phyloP scores from a whole-genome alignment of 139 green algal genomes.

The Tetradesmus obliquus region DNA sequence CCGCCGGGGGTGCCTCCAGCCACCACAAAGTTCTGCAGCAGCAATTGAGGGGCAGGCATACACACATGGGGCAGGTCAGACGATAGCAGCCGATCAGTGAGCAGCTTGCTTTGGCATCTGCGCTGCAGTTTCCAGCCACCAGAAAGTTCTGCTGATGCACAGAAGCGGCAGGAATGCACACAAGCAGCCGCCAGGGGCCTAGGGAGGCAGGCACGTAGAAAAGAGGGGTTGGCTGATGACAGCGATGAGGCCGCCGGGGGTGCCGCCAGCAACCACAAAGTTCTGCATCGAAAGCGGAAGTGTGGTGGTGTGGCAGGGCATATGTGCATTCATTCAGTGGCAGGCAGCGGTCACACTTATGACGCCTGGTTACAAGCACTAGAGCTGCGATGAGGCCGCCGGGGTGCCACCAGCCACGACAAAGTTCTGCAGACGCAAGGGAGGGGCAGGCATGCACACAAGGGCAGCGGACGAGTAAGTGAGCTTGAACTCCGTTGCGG shows the following conservation, averaged over 20 bases:
- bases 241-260: constrained; percentile 20
- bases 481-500: no score
- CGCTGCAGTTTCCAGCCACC: no score
- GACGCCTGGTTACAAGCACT: not conserved
- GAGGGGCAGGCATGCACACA: not conserved
- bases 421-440: constrained; percentile 27
- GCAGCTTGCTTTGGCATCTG: no score
- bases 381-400: constrained; percentile 19
- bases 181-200: not conserved
- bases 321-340: no score
- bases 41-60: not conserved
- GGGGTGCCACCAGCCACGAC: constrained; percentile 23
- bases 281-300: not conserved
- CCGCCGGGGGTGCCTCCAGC: constrained; percentile 21
- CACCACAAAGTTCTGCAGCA: constrained; percentile 32
- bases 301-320: no score
- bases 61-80: not conserved
- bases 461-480: not conserved
- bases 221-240: constrained; percentile 38
- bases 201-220: constrained; percentile 5
- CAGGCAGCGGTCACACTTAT: no score
- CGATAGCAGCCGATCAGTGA: no score
- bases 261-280: constrained; percentile 35
- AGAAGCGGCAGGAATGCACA: no score
- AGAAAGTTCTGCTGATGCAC: no score